phyloP scores from a whole-genome alignment of 768 basidiomycete species.

The Thelephora aurantiotincta region DNA sequence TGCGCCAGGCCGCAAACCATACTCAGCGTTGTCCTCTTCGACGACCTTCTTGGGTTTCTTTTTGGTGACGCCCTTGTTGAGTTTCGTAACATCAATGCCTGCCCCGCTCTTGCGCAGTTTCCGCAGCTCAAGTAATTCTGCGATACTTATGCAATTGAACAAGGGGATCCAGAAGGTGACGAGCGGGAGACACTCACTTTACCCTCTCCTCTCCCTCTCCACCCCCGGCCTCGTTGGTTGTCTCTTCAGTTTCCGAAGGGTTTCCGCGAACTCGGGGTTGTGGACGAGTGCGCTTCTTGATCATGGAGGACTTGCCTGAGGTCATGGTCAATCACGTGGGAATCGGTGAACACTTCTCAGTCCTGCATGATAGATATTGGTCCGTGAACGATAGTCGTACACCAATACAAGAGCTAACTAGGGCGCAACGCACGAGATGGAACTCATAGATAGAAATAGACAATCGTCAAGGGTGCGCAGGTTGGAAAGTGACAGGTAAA shows the following conservation, averaged over 20 bases:
- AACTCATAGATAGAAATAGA: too few species aligned
- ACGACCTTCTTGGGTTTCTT: slow-evolving; percentile 46
- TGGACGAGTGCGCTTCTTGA: slow-evolving; percentile 65
- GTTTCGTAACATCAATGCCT: slow-evolving; percentile 76
- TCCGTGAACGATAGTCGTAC: too few species aligned
- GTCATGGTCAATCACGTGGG: too few species aligned
- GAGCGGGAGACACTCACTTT: slow-evolving; percentile 27
- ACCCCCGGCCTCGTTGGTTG: slow-evolving; percentile 21
- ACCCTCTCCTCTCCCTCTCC: slow-evolving; percentile 18
- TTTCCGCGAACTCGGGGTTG: slow-evolving; percentile 40
- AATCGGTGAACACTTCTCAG: too few species aligned
- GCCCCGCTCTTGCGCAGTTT: slow-evolving; percentile 58
- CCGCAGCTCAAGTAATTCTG: slow-evolving; percentile 75
- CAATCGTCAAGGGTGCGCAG: too few species aligned
- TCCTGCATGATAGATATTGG: too few species aligned
- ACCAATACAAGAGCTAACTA: too few species aligned
- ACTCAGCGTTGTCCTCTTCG: slow-evolving; percentile 27
- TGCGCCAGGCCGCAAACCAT: slow-evolving; percentile 43
- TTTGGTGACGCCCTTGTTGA: slow-evolving; percentile 73
- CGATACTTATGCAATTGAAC: slow-evolving; percentile 31
- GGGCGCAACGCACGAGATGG: too few species aligned
- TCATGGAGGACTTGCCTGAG: slow-evolving; percentile 24
- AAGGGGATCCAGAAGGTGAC: slow-evolving; percentile 5
- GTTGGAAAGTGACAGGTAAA: too few species aligned
- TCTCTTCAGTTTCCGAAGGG: slow-evolving; percentile 23